Evolutionary conservation across 441 rosid genomes (phyloP).

Genomic region (Croton laevigatus): DNA sequence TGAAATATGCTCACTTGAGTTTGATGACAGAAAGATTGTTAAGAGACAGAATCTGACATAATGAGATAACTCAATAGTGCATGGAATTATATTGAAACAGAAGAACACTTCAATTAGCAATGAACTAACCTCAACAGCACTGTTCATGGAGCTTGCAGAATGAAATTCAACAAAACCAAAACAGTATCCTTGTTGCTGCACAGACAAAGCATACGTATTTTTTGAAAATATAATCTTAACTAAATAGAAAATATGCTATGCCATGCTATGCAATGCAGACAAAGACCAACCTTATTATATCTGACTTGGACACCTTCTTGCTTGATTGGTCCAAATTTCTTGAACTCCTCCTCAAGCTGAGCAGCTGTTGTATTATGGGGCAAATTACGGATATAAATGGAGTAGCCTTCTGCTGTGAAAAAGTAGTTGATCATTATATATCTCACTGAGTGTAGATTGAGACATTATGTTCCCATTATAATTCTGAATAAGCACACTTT

Average conservation of each 20-base stretch:
- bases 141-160: constrained; percentile 44
- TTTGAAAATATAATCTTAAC: background rate
- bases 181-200: constrained; percentile 52
- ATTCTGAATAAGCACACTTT: background rate
- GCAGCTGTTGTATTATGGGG: constrained; percentile 37
- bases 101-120: background rate
- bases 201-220: constrained; percentile 16
- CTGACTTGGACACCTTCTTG: constrained; percentile 56
- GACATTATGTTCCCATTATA: constrained; percentile 3
- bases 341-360: constrained; percentile 50
- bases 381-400: constrained; percentile 56
- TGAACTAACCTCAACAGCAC: constrained; percentile 51
- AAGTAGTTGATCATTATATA: constrained; percentile 7
- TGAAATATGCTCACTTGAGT: background rate
- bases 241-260: constrained; percentile 9
- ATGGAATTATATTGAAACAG: background rate
- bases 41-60: background rate
- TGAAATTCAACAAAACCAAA: constrained; percentile 65
- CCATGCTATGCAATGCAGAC: constrained; percentile 7
- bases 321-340: constrained; percentile 65
- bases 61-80: background rate
- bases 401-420: constrained; percentile 50
- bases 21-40: background rate
- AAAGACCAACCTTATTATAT: constrained; percentile 42
- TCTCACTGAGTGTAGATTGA: constrained; percentile 1